phyloP scores from a whole-genome alignment of 148 eudicot genomes.

The Limonium bicolor region DNA sequence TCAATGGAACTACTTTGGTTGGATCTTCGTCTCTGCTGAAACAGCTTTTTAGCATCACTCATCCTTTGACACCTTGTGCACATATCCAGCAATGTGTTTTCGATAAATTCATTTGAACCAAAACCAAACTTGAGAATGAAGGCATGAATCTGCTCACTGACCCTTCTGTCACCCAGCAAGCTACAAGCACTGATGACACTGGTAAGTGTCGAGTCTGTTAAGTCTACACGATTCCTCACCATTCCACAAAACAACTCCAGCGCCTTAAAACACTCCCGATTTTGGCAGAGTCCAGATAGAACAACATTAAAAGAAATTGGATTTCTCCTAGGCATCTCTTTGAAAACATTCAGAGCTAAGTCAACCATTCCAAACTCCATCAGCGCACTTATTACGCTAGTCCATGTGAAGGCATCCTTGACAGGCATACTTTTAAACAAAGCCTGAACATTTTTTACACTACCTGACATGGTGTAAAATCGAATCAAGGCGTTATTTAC shows the following conservation, averaged over 20 bases:
- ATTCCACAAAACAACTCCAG: constrained; percentile 43
- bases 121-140: constrained; percentile 62
- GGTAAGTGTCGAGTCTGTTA: constrained; percentile 54
- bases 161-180: constrained; percentile 23
- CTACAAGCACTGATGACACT: constrained; percentile 61
- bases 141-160: constrained; percentile 59
- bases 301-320: constrained; percentile 56
- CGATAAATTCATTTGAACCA: constrained; percentile 28
- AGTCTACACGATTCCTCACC: constrained; percentile 41
- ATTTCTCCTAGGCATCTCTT: constrained; percentile 56
- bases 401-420: constrained; percentile 69
- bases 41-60: constrained; percentile 53
- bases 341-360: constrained; percentile 42
- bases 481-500: constrained; percentile 56
- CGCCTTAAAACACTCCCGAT: constrained; percentile 38
- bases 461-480: constrained; percentile 57
- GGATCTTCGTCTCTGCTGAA: constrained; percentile 13
- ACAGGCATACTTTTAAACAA: constrained; percentile 46
- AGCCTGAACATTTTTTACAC: constrained; percentile 29
- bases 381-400: constrained; percentile 54
- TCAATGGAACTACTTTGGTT: constrained; percentile 16
- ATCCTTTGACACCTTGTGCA: constrained; percentile 72
- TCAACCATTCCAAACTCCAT: constrained; percentile 70
- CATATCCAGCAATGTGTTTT: constrained; percentile 74
- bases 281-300: constrained; percentile 57